Percentiles rank a stretch among this genome's conserved stretches.
Conservation (phyloP, 2,329 filamentous ascomycete species). For the Lachnellula suecica region DNA sequence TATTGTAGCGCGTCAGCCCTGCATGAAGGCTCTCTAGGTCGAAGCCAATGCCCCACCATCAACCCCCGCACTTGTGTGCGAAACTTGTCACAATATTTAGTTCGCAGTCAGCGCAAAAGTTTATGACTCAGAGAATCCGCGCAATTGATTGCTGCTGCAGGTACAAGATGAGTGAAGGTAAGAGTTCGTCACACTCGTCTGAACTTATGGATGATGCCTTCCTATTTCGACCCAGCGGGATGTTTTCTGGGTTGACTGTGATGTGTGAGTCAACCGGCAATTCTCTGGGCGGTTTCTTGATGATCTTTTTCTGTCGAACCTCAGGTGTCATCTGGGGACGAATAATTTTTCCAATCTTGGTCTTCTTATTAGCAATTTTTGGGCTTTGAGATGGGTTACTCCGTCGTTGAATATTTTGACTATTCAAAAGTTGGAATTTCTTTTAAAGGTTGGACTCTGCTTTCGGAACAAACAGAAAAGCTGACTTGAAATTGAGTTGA, state of each 20-base stretch:
- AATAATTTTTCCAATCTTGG: no score
- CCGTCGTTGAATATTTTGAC: no score
- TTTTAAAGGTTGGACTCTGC: no score
- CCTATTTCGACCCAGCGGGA: not conserved
- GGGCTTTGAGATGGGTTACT: no score
- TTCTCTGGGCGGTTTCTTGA: no score
- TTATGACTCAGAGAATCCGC: not conserved
- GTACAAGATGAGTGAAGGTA: not conserved
- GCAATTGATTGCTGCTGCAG: not conserved
- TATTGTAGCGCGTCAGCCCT: no score
- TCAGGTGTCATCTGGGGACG: no score
- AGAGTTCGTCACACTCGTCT: not conserved
- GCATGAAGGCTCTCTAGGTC: no score
- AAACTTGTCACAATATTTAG: not conserved
- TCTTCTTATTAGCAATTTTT: no score
- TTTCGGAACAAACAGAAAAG: no score
- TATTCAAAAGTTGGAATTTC: not conserved
- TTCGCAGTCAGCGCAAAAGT: not conserved
- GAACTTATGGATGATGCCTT: not conserved
- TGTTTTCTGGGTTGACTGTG: not conserved
- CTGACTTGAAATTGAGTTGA: not conserved
- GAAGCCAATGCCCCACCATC: not conserved
- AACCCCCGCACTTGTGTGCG: not conserved
- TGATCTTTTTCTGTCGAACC: no score
- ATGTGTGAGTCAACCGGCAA: not conserved